Base-by-base conservation (phyloP, 306 rosid species). In the Oemleria cerasiformis region DNA sequence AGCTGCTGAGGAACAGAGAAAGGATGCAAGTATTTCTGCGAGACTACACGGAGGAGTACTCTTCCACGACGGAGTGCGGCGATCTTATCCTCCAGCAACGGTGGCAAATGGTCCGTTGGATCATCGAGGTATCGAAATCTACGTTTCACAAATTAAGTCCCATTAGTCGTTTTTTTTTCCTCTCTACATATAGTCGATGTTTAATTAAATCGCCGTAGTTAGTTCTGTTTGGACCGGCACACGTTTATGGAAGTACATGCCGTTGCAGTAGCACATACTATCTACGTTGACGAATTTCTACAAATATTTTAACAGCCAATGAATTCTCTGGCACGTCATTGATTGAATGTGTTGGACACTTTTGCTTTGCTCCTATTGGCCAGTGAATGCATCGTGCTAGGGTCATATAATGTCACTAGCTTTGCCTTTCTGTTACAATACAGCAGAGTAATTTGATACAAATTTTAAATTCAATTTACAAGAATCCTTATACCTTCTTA, bases 31-130 rank as follows among this genome's bases (percentile, higher is more conserved):
- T 79, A n/a, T 74, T 72, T 73, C 25, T 67, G 71, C 83, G 67
- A 65, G 86, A 90, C 82, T 89, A 88, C 75, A 68, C 51, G 13
- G 82, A 82, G 14, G 78, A 80, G 5, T 89, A 84, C 83, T 72
- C 76, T 53, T 81, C 87, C 71, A 45, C 81, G 50, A 75, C 88
- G 63, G 82, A 89, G 38, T 74, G 74, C 63, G 88, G 92, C 48
- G 76, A 81, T 56, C 85, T 86, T 9, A 83, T 91, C 67, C 86
- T 86, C 71, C 88, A 85, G 63, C 87, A 83, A 80, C 88, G 99
- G 68, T 79, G 78, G 30, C 75, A 77, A 40, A 91, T 89, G 90
- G 73, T 89, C 78, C 88, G 81, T 49, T 94, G 99, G 98, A 91
- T 94, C 21, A 65, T 86, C 81, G 91, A 89, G 89, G 89, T 90